phyloP scores from a whole-genome alignment of 306 rosid species.

The Prunus mongolica region DNA sequence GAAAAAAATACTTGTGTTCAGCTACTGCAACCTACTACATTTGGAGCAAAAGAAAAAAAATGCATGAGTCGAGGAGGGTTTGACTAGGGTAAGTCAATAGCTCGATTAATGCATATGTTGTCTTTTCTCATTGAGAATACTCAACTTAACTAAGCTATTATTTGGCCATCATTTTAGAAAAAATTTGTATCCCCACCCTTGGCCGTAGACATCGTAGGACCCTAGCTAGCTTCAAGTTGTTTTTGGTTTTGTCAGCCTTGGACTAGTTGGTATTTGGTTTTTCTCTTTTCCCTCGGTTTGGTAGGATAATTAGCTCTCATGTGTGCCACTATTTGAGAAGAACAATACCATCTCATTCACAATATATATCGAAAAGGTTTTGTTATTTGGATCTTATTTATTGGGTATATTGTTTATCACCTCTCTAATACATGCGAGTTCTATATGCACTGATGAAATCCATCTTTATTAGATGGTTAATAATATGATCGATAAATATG shows the following conservation, averaged over 20 bases:
- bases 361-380: not conserved
- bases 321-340: not conserved
- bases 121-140: too few relatives aligned
- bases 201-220: not conserved
- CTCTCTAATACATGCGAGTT: too few relatives aligned
- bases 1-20: not conserved
- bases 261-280: not conserved
- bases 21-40: not conserved
- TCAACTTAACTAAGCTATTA: too few relatives aligned
- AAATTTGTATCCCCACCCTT: too few relatives aligned
- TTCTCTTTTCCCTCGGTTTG: not conserved
- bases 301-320: not conserved
- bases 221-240: not conserved
- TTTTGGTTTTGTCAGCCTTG: not conserved
- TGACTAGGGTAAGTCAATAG: too few relatives aligned
- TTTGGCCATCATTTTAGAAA: too few relatives aligned
- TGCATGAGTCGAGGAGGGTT: not conserved
- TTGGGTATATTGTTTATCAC: too few relatives aligned
- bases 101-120: too few relatives aligned
- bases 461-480: too few relatives aligned
- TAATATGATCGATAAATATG: too few relatives aligned
- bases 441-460: too few relatives aligned
- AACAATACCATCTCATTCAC: not conserved
- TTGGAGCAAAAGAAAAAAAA: not conserved
- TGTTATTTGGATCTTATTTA: too few relatives aligned